phyloP scores from a whole-genome alignment of 2,329 filamentous ascomycete species.

The Alternaria sp. region DNA sequence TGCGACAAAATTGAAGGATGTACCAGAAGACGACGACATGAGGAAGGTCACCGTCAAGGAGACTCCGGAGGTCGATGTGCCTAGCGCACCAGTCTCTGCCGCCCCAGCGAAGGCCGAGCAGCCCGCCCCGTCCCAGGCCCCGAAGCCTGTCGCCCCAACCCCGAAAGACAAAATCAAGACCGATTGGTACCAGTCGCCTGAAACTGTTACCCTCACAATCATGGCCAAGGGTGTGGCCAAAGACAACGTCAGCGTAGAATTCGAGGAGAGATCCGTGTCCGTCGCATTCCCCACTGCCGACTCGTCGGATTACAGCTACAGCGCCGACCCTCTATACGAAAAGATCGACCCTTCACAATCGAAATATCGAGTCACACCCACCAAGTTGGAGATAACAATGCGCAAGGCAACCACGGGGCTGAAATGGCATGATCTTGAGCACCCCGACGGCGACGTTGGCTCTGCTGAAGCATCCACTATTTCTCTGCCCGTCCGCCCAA shows the following conservation, averaged over 20 bases:
- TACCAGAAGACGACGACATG: constrained; percentile 58
- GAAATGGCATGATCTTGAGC: constrained; percentile 72
- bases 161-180: constrained; percentile 67
- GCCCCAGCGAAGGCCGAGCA: constrained; percentile 5
- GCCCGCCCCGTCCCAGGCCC: constrained; percentile 24
- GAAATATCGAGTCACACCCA: constrained; percentile 70
- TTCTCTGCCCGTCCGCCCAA: constrained; percentile 26
- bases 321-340: constrained; percentile 70
- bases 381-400: constrained; percentile 80
- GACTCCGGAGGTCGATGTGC: constrained; percentile 58
- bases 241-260: constrained; percentile 60
- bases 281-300: constrained; percentile 64
- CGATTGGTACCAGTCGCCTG: constrained; percentile 71
- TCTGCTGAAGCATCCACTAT: constrained; percentile 13
- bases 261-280: constrained; percentile 58
- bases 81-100: constrained; percentile 45
- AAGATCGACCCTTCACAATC: constrained; percentile 67
- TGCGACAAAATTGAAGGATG: constrained; percentile 56
- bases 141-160: constrained; percentile 45
- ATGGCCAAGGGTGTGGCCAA: constrained; percentile 69
- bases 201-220: constrained; percentile 68
- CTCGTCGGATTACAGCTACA: constrained; percentile 64
- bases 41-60: constrained; percentile 51
- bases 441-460: constrained; percentile 23
- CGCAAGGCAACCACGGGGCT: constrained; percentile 68